These are phyloP conservation scores for Mortierella sp. DNA, from an alignment of 371 early-diverging fungal species.

Conservation along the genomic window DNA sequence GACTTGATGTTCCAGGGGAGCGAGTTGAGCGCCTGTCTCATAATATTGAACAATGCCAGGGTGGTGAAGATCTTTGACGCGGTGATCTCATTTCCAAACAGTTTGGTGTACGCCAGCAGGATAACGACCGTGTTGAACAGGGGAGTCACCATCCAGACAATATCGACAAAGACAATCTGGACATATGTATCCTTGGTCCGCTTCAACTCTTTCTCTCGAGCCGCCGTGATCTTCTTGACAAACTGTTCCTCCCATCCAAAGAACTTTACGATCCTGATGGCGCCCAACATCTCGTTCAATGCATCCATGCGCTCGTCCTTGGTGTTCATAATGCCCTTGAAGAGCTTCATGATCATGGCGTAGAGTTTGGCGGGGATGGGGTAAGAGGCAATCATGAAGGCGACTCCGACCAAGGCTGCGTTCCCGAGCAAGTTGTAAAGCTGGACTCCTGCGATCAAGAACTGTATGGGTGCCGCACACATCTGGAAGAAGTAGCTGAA, in stretches of 20 bases:
- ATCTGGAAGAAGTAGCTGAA: conserved; percentile 67
- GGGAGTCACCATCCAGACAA: conserved; percentile 63
- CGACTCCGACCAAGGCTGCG: conserved; percentile 75
- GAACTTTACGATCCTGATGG: conserved; percentile 85
- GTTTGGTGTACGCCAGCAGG: conserved; percentile 65
- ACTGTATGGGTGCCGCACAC: conserved; percentile 71
- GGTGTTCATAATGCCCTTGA: conserved; percentile 67
- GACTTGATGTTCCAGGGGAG: conserved; percentile 76
- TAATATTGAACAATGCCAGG: conserved; percentile 72
- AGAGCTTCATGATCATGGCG: conserved; percentile 63
- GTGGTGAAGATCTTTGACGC: conserved; percentile 76
- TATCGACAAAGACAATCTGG: conserved; percentile 40
- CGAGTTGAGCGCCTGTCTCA: conserved; percentile 77
- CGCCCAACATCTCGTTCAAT: conserved; percentile 72
- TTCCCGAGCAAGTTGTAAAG: conserved; percentile 74
- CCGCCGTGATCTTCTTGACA: conserved; percentile 61
- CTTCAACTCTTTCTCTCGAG: conserved; percentile 65
- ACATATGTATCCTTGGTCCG: conserved; percentile 58
- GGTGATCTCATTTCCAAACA: conserved; percentile 64
- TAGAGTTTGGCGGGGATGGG: conserved; percentile 70
- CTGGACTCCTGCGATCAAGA: conserved; percentile 69
- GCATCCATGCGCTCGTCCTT: conserved; percentile 75
- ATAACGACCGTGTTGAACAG: conserved; percentile 67
- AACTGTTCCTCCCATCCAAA: conserved; percentile 87
- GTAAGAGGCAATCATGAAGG: conserved; percentile 68